Conservation (phyloP, 2,329 filamentous ascomycete genomes). For the Hypoxylon sp. region DNA sequence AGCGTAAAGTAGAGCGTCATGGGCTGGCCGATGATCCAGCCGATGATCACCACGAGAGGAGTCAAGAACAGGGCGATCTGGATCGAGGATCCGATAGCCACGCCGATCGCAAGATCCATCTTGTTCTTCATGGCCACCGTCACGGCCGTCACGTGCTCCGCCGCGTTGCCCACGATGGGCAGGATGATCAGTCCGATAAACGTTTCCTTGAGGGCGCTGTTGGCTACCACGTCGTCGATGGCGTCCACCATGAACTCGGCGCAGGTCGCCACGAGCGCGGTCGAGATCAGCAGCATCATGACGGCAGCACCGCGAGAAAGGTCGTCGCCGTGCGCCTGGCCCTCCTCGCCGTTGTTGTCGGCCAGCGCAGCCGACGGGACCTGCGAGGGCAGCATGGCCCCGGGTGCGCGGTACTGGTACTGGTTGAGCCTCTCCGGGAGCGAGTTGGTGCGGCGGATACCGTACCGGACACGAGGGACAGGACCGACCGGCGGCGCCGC, state of each 20-base stretch:
- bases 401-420: conserved; percentile 54
- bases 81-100: conserved; percentile 74
- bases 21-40: conserved; percentile 72
- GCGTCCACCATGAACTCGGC: conserved; percentile 75
- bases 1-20: conserved; percentile 86
- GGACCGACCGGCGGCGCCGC: conserved; percentile 51
- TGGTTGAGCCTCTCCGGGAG: conserved; percentile 72
- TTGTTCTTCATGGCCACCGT: conserved; percentile 77
- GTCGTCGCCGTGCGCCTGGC: conserved; percentile 53
- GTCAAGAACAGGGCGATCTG: conserved; percentile 77
- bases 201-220: conserved; percentile 65
- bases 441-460: conserved; percentile 77
- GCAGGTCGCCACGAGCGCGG: conserved; percentile 71
- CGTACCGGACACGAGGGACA: conserved; percentile 65
- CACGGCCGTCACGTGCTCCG: conserved; percentile 76
- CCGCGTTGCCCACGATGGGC: conserved; percentile 76
- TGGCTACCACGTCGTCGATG: conserved; percentile 68
- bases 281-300: conserved; percentile 68
- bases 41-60: conserved; percentile 73
- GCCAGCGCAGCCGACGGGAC: conserved; percentile 51
- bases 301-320: conserved; percentile 65
- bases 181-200: conserved; percentile 77
- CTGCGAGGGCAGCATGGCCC: conserved; percentile 58
- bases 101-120: conserved; percentile 77
- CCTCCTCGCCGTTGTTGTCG: conserved; percentile 38